Evolutionary conservation across 306 rosid genomes (phyloP), one percentile per base, ranked within the genome.

Genomic region (Vachellia collinsii): DNA sequence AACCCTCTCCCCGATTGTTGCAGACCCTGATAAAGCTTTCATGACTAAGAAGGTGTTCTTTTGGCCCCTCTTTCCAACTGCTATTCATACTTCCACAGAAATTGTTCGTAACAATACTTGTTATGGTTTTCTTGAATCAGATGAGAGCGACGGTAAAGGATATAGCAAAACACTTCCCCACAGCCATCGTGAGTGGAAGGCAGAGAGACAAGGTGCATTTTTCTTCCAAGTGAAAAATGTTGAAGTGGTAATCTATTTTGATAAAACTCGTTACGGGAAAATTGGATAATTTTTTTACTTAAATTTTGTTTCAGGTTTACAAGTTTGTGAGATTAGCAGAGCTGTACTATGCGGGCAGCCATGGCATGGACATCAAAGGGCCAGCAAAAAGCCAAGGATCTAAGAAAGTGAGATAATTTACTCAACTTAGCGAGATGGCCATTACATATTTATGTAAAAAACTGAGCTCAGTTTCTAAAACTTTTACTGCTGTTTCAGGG

Each of bases 291-390:
- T 7, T 25, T 81, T 81, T 54, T 3, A 22, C 14, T 25, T 34
- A 1, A 8, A 47, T 58, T 36, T 53, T 69, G 22, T 84, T 77
- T 59, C 77, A 95, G 99, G 93, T 95, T n/a, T 88, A 77, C 71
- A 81, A 74, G 41, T 95, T 95, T 81, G 97, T 95, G 19, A 86
- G 78, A 83, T 84, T 95, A 77, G 75, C 85, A 42, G 99, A 93
- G 83, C 86, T 95, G 81, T 95, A 90, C 64, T 95, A 95, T 44
- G 99, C 99, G 4, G 99, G 98, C 9, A 95, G 99, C 76, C 99
- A 95, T 83, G 99, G 99, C 7, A 95, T 95, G 99, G 99, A 95
- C 87, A 95, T 95, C n/a, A 89, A 82, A 81, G 98, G 97, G 46
- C 99, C 99, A 80, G 82, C 93, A 56, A 89, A 88, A 79, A 73